These are phyloP conservation scores for Artemisia argyi DNA, from an alignment of 129 eudicot species.

Conservation along the genomic window DNA sequence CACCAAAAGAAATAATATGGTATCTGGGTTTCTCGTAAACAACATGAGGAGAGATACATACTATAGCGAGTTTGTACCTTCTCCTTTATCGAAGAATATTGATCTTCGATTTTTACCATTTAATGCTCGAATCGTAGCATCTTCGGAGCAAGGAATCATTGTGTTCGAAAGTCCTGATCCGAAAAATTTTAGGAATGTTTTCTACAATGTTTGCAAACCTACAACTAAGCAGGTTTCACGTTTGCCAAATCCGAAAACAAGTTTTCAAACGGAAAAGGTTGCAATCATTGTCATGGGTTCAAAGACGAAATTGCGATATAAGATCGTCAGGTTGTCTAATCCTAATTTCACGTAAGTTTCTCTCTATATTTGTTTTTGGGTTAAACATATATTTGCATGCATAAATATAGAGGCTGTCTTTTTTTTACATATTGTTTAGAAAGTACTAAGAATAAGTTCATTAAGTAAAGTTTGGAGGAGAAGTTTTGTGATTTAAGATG, in stretches of 20 bases:
- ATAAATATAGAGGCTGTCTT: too few species aligned
- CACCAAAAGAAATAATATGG: slow-evolving; percentile 17
- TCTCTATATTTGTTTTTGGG: background rate
- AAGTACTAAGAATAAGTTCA: background rate
- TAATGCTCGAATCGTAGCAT: slow-evolving; percentile 8
- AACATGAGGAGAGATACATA: background rate
- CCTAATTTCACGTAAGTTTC: background rate
- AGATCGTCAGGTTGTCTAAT: slow-evolving; percentile 13
- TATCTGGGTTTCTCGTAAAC: slow-evolving; percentile 23
- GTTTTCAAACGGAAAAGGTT: background rate
- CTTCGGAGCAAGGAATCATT: slow-evolving; percentile 23
- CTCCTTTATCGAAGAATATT: background rate
- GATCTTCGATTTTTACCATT: slow-evolving; percentile 14
- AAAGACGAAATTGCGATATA: slow-evolving; percentile 24
- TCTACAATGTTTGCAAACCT: slow-evolving; percentile 25
- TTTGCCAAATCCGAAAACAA: slow-evolving; percentile 21
- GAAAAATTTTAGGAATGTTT: background rate
- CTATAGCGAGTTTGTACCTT: slow-evolving; percentile 9
- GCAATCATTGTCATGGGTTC: slow-evolving; percentile 13
- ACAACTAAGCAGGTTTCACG: slow-evolving; percentile 10
- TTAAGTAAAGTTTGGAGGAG: too few species aligned
- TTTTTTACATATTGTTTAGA: background rate
- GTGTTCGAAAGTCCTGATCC: background rate
- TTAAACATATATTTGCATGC: background rate
- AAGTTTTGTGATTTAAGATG: too few species aligned